Evolutionary conservation across 148 eudicot genomes (phyloP).

Genomic region (Diospyros kaki): DNA sequence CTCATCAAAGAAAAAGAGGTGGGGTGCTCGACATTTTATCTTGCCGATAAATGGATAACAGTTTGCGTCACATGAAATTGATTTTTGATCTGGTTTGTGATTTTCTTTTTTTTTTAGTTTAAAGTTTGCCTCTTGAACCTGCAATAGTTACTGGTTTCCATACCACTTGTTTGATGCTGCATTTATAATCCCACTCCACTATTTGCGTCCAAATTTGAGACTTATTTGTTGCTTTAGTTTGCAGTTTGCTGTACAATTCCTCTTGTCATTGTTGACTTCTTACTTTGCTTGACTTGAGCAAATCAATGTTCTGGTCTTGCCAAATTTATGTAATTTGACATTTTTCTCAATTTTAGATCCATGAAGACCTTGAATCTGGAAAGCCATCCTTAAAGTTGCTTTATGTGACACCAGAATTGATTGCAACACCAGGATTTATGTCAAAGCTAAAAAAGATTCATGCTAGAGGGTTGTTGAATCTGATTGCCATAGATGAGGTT

Average conservation of each 20-base stretch:
- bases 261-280: slow-evolving; percentile 8
- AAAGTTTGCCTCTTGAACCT: no score
- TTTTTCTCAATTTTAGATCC: slow-evolving; percentile 44
- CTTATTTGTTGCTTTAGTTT: not conserved
- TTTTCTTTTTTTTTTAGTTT: not conserved
- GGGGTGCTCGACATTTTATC: not conserved
- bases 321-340: slow-evolving; percentile 6
- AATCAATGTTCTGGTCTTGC: slow-evolving; percentile 3
- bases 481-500: slow-evolving; percentile 97
- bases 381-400: slow-evolving; percentile 76
- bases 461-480: slow-evolving; percentile 75
- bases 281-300: not conserved
- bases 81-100: not conserved
- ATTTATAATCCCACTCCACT: not conserved
- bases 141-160: no score
- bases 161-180: slow-evolving; percentile 1
- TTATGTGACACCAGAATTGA: slow-evolving; percentile 91
- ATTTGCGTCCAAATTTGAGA: not conserved
- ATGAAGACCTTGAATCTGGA: slow-evolving; percentile 83
- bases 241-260: not conserved
- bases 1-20: not conserved
- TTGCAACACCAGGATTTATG: slow-evolving; percentile 80
- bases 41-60: not conserved
- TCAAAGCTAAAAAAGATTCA: slow-evolving; percentile 67
- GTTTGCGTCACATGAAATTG: not conserved